Evolutionary conservation across 805 yeast genomes (phyloP).

Genomic region (Yarrowia keelungensis): DNA sequence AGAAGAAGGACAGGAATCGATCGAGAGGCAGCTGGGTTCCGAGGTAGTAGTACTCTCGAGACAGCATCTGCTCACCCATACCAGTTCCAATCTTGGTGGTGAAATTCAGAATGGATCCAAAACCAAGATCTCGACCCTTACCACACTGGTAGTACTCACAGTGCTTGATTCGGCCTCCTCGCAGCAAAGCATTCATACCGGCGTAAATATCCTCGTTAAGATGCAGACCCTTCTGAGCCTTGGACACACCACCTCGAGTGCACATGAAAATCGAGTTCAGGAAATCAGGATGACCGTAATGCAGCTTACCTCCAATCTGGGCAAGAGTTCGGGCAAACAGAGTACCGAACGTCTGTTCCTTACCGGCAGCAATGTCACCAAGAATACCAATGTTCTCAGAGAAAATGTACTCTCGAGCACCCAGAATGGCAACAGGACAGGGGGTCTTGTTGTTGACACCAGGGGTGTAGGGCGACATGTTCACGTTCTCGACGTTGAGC

Average conservation of each 20-base stretch:
- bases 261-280: conserved; percentile 89
- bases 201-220: conserved; percentile 95
- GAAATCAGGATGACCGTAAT: conserved; percentile 97
- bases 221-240: conserved; percentile 93
- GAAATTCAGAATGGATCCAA: conserved; percentile 88
- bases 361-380: conserved; percentile 97
- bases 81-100: conserved; percentile 97
- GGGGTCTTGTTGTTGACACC: conserved; percentile 54
- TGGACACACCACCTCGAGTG: conserved; percentile 94
- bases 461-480: conserved; percentile 62
- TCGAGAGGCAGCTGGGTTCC: conserved; percentile 92
- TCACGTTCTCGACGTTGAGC: conserved; percentile 58
- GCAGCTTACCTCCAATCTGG: conserved; percentile 92
- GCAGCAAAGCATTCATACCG: conserved; percentile 85
- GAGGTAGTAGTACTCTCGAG: conserved; percentile 88
- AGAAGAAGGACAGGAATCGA: conserved; percentile 87
- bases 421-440: conserved; percentile 85
- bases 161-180: conserved; percentile 95
- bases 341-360: conserved; percentile 97
- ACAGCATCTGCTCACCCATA: conserved; percentile 95
- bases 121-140: conserved; percentile 94
- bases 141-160: conserved; percentile 97
- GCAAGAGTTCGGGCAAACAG: conserved; percentile 92
- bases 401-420: conserved; percentile 94
- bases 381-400: conserved; percentile 90